A percentile compares a stretch with the other conserved stretches of the same genome.
phyloP scores from a whole-genome alignment of 345 rosid species.

The Citrus maxima region DNA sequence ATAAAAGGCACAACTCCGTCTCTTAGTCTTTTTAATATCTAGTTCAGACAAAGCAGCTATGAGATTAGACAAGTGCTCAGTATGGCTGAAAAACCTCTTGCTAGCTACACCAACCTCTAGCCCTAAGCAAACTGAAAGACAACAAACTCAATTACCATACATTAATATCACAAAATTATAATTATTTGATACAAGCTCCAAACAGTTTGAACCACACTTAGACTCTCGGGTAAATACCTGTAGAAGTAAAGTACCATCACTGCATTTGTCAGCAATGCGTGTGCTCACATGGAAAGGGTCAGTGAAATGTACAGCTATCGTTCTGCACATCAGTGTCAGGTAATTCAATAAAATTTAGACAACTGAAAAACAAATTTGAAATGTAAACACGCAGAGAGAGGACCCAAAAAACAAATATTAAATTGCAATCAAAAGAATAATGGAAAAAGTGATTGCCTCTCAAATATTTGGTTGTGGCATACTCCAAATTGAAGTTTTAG shows the following conservation, averaged over 20 bases:
- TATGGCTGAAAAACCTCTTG: too few relatives aligned
- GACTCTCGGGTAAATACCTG: constrained; percentile 54
- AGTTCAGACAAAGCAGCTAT: background rate
- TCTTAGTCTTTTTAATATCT: background rate
- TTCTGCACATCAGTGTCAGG: constrained; percentile 43
- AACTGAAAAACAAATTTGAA: background rate
- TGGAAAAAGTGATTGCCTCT: constrained; percentile 47
- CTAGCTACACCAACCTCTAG: background rate
- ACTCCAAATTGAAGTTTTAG: constrained; percentile 91
- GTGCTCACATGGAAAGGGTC: constrained; percentile 89
- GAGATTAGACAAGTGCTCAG: background rate
- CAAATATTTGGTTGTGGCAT: constrained; percentile 87
- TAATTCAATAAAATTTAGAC: constrained; percentile 6
- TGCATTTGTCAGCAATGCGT: constrained; percentile 76
- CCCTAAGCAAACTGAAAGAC: background rate
- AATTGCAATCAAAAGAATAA: constrained; percentile 2
- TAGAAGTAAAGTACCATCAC: constrained; percentile 71
- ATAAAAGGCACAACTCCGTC: background rate
- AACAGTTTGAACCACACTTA: background rate
- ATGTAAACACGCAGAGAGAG: background rate
- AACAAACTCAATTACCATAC: background rate
- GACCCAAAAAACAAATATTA: background rate
- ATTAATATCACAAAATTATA: background rate
- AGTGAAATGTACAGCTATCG: constrained; percentile 92
- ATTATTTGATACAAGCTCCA: background rate